These are phyloP conservation scores for Corinectria fuckeliana DNA, from an alignment of 2,329 filamentous ascomycete genomes.

Conservation along the genomic window DNA sequence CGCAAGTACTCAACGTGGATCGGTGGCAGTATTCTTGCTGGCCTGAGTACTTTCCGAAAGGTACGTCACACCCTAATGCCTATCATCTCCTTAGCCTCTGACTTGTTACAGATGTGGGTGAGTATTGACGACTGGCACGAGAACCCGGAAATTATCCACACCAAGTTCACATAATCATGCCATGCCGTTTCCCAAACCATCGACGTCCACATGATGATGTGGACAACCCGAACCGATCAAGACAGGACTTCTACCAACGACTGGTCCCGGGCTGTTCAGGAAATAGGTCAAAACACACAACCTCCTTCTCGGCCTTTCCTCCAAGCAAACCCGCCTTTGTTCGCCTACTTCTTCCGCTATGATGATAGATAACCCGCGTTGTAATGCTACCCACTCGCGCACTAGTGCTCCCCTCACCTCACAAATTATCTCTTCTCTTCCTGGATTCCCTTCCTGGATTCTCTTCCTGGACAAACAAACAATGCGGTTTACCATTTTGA, in stretches of 20 bases:
- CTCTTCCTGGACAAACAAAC: neutral
- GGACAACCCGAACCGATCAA: conserved; percentile 17
- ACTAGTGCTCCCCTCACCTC: neutral
- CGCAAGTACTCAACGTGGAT: conserved; percentile 99
- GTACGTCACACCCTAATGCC: conserved; percentile 54
- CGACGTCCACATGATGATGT: conserved; percentile 19
- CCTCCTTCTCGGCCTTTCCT: conserved; percentile 9
- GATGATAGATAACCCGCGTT: conserved; percentile 21
- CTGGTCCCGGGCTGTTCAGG: conserved; percentile 12
- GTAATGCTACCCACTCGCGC: conserved; percentile 7
- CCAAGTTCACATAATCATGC: conserved; percentile 80
- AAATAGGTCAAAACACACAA: conserved; percentile 20
- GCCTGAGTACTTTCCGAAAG: conserved; percentile 98
- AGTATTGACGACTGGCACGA: conserved; percentile 99
- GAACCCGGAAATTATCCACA: conserved; percentile 98
- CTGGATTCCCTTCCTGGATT: neutral
- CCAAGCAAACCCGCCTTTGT: conserved; percentile 13
- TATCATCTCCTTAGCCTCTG: conserved; percentile 12
- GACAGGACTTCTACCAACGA: conserved; percentile 7
- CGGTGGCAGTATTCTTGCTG: conserved; percentile 94
- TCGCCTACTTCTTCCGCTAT: conserved; percentile 7
- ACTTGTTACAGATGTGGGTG: conserved; percentile 86
- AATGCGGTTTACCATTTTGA: conserved; percentile 7
- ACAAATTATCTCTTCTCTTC: too few relatives aligned
- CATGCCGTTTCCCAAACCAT: conserved; percentile 8